Evolutionary conservation across 345 rosid species (phyloP), one percentile per base, ranked within the genome.

Genomic region (Balakata baccata): DNA sequence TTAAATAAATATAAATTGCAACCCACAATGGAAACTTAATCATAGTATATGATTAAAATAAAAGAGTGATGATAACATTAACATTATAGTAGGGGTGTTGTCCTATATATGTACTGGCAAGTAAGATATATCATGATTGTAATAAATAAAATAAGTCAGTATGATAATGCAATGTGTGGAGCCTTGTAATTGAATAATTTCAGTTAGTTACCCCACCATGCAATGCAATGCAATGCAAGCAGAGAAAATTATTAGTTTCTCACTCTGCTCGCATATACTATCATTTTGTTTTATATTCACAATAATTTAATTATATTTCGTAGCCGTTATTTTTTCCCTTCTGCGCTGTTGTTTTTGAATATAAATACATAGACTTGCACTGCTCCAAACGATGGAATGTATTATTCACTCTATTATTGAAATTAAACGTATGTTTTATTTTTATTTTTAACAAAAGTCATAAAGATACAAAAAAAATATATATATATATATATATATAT

Each of bases 31-130:
- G 52, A 51, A 18, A 0, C 69, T 73, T 22, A 45, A 17, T 64
- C 70, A 64, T 64, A 43, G 0, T 41, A 73, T 39, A 18, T 41
- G 53, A 9, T 3, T 17, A 23, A 20, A 57, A 20, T 2, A 9
- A 46, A 17, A 1, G 11, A 16, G 3, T n/a, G n/a, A n/a, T n/a
- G n/a, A n/a, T n/a, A n/a, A n/a, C n/a, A n/a, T n/a, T n/a, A n/a
- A n/a, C n/a, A n/a, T n/a, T n/a, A 12, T 37, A 52, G 59, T 73
- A 39, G 53, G 29, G 7, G 10, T 22, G 43, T 73, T 65, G 70
- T 65, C 76, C 70, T 64, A 53, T 56, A 7, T 17, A 12, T 39
- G 76, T 50, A 52, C 62, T 63, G 43, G 47, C 69, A 23, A 52
- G 52, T 16, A 53, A 41, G 16, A 56, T 20, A 7, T 51, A 10